phyloP scores from a whole-genome alignment of 2,329 filamentous ascomycete species.

The Neopestalotiopsis sp. region DNA sequence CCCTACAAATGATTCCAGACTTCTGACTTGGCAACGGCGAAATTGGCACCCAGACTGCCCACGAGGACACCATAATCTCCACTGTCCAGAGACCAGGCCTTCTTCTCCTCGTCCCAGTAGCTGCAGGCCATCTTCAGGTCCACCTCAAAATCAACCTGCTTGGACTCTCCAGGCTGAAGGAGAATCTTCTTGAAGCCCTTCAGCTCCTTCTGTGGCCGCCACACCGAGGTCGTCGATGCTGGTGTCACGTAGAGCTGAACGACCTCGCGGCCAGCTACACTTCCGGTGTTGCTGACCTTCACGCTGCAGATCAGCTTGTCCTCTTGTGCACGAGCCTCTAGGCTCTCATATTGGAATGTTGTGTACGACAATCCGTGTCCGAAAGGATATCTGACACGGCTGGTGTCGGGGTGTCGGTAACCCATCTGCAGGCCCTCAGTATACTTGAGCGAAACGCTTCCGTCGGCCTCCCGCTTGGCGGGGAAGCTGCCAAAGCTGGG shows the following conservation, averaged over 20 bases:
- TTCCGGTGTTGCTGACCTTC: constrained; percentile 56
- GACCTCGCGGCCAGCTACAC: constrained; percentile 52
- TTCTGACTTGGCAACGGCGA: neutral
- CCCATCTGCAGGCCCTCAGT: constrained; percentile 11
- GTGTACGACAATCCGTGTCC: constrained; percentile 51
- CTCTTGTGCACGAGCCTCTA: constrained; percentile 40
- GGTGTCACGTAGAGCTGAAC: constrained; percentile 57
- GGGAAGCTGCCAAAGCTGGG: constrained; percentile 10
- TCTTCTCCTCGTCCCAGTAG: constrained; percentile 14
- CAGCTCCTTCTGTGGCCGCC: constrained; percentile 23
- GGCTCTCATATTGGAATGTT: constrained; percentile 54
- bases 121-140: constrained; percentile 11
- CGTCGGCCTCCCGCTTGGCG: neutral
- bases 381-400: constrained; percentile 8
- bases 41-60: neutral
- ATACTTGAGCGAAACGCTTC: constrained; percentile 10
- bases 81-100: neutral
- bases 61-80: constrained; percentile 10
- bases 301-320: constrained; percentile 28
- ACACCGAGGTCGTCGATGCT: neutral
- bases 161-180: constrained; percentile 12
- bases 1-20: constrained; percentile 13
- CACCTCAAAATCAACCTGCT: neutral
- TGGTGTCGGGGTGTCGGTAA: constrained; percentile 10
- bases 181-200: constrained; percentile 24